A percentile compares a stretch with the other conserved stretches of the same genome.
These are phyloP conservation scores for Lachancea kluyveri DNA, from an alignment of 805 yeast species.

Conservation along the genomic window DNA sequence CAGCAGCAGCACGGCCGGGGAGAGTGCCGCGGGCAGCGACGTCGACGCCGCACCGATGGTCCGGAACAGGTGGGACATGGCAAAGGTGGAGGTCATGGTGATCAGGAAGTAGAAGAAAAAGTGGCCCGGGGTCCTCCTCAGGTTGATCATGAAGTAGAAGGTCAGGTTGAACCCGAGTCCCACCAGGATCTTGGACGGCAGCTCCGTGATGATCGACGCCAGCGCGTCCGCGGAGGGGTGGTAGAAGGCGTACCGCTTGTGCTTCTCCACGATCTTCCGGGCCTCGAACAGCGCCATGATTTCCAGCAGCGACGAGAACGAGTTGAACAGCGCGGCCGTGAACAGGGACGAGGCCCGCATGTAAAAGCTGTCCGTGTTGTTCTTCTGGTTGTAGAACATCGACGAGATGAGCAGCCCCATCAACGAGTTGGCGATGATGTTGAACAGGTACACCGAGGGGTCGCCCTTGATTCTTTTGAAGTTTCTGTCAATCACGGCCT, in stretches of 20 bases:
- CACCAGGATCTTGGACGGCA: slow-evolving; percentile 44
- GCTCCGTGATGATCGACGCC: slow-evolving; percentile 53
- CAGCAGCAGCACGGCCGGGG: slow-evolving; percentile 38
- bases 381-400: slow-evolving; percentile 25
- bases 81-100: slow-evolving; percentile 37
- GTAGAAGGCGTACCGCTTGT: slow-evolving; percentile 49
- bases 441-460: slow-evolving; percentile 36
- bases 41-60: slow-evolving; percentile 36
- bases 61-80: slow-evolving; percentile 50
- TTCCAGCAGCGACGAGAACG: slow-evolving; percentile 53
- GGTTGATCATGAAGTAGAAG: slow-evolving; percentile 48
- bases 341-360: slow-evolving; percentile 53
- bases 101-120: slow-evolving; percentile 49
- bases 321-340: slow-evolving; percentile 55
- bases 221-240: slow-evolving; percentile 61
- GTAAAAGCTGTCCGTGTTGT: background rate
- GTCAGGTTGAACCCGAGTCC: slow-evolving; percentile 42
- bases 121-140: slow-evolving; percentile 46
- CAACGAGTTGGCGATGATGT: slow-evolving; percentile 36
- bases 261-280: slow-evolving; percentile 54
- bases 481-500: slow-evolving; percentile 39
- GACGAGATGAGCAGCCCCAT: slow-evolving; percentile 33
- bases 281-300: slow-evolving; percentile 45
- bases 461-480: slow-evolving; percentile 43
- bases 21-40: slow-evolving; percentile 37